These are phyloP conservation scores for Fabrea salina DNA, from an alignment of 169 alveolate species.

Conservation along the genomic window DNA sequence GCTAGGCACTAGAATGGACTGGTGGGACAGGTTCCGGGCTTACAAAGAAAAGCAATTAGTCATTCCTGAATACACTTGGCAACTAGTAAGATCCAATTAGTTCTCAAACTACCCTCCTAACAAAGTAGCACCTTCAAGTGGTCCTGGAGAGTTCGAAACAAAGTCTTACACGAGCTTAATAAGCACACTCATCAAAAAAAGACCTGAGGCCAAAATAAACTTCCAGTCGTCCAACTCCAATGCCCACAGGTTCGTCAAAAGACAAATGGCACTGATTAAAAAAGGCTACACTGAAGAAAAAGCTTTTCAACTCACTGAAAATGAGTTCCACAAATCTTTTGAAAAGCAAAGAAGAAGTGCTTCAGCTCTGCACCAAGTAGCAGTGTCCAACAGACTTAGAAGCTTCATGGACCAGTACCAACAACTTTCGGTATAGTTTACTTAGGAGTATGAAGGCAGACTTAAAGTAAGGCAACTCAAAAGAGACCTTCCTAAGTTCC, in stretches of 20 bases:
- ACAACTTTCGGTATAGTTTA: too few relatives aligned
- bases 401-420: constrained; percentile 36
- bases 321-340: constrained; percentile 19
- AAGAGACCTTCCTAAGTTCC: constrained; percentile 43
- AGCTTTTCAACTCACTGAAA: constrained; percentile 37
- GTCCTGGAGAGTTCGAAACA: too few relatives aligned
- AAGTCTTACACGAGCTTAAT: background rate
- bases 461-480: constrained; percentile 36
- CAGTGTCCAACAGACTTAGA: constrained; percentile 15
- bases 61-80: too few relatives aligned
- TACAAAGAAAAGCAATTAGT: too few relatives aligned
- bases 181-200: background rate
- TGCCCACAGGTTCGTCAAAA: constrained; percentile 24
- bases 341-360: constrained; percentile 31
- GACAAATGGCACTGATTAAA: constrained; percentile 31
- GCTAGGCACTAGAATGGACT: too few relatives aligned
- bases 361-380: constrained; percentile 39
- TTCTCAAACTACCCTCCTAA: too few relatives aligned
- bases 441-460: constrained; percentile 46
- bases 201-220: background rate
- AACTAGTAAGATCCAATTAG: too few relatives aligned
- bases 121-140: too few relatives aligned
- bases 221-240: background rate
- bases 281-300: constrained; percentile 40
- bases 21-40: too few relatives aligned